Evolutionary conservation across 2,329 filamentous ascomycete species (phyloP), one percentile per base, ranked within the genome.

Genomic region (Hypoxylon sp.): DNA sequence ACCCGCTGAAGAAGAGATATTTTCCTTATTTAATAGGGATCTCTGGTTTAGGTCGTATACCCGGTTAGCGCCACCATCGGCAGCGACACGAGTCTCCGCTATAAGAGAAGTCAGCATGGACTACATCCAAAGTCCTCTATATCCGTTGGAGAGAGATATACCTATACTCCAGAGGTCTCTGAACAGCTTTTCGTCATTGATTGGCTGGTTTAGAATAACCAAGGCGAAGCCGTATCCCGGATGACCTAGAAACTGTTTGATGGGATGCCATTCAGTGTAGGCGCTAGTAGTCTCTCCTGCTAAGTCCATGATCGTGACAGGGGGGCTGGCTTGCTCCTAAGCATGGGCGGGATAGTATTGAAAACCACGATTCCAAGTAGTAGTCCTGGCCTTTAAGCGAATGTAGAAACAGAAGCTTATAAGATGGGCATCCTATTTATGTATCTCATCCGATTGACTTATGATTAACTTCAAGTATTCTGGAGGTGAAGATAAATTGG

Each of bases 31-130:
- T 25, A 30, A 7, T 11, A 43, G n/a, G 19, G 65, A 60, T 55
- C 56, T 48, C 58, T 61, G 60, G 32, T 69, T 68, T 4, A 83
- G 77, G 30, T 83, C 76, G 61, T 83, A 80, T 78, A 97, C 84
- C 37, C 88, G 85, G 75, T 98, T 97, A 47, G 94, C 94, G 23
- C 94, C 96, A 59, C 94, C 96, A 80, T 99, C 96, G 27, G 94
- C 96, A 63, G 94, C 97, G 56, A 98, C 84, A 23, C 86, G 87
- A 66, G 90, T 85, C 21, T 80, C 81, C 55, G 91, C 90, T 92
- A 71, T 60, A 11, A 21, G 19, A 14, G 14, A 19, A 37, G 67
- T 78, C 54, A 78, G 72, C 34, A 71, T 46, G 8, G 8, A 2
- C 12, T 39, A 8, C 27, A 6, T 3, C 29, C 1, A 4, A 34